These are phyloP conservation scores for Sporisorium iseilematis-ciliati DNA, from an alignment of 1,284 basidiomycete genomes.

Conservation along the genomic window DNA sequence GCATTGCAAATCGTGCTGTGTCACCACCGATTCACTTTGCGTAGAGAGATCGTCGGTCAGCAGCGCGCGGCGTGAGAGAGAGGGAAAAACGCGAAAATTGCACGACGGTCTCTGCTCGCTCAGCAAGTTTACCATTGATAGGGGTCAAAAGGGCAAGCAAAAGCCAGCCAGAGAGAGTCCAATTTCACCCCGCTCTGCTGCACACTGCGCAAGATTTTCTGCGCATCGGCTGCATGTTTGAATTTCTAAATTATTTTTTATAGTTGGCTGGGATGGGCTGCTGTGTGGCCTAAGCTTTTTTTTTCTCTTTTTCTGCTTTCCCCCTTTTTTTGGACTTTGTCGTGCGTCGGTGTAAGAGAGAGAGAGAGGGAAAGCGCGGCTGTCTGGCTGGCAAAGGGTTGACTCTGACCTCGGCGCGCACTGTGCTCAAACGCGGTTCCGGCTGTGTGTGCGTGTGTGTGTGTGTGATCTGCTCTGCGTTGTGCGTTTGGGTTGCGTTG, in stretches of 20 bases:
- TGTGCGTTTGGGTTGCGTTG: not conserved
- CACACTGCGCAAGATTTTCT: not conserved
- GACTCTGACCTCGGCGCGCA: not conserved
- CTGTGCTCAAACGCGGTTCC: not conserved
- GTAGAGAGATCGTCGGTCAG: too few relatives aligned
- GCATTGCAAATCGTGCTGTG: too few relatives aligned
- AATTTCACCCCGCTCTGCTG: not conserved
- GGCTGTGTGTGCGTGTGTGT: not conserved
- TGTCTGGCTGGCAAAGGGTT: not conserved
- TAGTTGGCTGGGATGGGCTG: not conserved
- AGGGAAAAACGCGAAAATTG: too few relatives aligned
- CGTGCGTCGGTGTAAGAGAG: not conserved
- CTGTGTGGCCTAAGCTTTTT: conserved; percentile 2
- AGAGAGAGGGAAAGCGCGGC: not conserved
- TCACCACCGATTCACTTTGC: too few relatives aligned
- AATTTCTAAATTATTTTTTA: not conserved
- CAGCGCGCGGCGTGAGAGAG: too few relatives aligned
- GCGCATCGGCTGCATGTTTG: not conserved
- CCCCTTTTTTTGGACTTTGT: not conserved
- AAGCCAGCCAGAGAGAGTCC: too few relatives aligned
- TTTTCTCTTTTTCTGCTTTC: too few relatives aligned
- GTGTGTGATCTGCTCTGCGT: not conserved
- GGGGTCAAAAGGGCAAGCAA: too few relatives aligned
- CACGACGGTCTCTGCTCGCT: too few relatives aligned
- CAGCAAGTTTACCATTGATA: too few relatives aligned